phyloP scores from a whole-genome alignment of 257 asterid genomes.

The Fraxinus quadrangulata region DNA sequence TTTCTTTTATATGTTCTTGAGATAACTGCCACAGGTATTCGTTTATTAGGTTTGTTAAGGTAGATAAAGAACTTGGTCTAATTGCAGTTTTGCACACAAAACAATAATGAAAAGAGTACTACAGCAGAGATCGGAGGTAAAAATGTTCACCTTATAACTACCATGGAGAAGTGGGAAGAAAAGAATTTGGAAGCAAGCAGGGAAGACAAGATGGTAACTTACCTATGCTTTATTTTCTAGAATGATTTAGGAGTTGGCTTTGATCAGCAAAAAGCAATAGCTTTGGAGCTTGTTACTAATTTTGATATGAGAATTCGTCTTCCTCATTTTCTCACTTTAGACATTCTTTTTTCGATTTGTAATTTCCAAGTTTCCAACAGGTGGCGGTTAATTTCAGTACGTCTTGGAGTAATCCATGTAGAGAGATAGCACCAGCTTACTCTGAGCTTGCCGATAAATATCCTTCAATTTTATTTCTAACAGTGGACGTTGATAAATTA shows the following conservation, averaged over 20 bases:
- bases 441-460: slow-evolving; percentile 59
- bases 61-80: slow-evolving; percentile 8
- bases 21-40: not conserved
- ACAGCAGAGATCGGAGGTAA: slow-evolving; percentile 40
- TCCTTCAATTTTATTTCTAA: slow-evolving; percentile 49
- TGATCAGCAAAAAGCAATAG: not conserved
- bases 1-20: not conserved
- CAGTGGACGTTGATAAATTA: slow-evolving; percentile 63
- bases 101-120: slow-evolving; percentile 21
- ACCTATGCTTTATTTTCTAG: not conserved
- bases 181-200: slow-evolving; percentile 53
- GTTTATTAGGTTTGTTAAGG: not conserved
- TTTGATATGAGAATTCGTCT: not conserved
- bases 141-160: slow-evolving; percentile 52
- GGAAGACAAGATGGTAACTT: slow-evolving; percentile 50
- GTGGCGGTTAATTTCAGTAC: slow-evolving; percentile 71
- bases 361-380: slow-evolving; percentile 35
- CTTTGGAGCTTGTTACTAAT: not conserved
- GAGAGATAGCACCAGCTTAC: slow-evolving; percentile 49
- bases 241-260: not conserved
- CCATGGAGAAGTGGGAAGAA: slow-evolving; percentile 57
- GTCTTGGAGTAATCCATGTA: slow-evolving; percentile 65
- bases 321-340: not conserved
- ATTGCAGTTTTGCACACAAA: slow-evolving; percentile 30
- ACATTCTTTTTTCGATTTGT: not conserved